Conservation (phyloP, 495 filamentous ascomycete genomes). For the Xylaria castorea region DNA sequence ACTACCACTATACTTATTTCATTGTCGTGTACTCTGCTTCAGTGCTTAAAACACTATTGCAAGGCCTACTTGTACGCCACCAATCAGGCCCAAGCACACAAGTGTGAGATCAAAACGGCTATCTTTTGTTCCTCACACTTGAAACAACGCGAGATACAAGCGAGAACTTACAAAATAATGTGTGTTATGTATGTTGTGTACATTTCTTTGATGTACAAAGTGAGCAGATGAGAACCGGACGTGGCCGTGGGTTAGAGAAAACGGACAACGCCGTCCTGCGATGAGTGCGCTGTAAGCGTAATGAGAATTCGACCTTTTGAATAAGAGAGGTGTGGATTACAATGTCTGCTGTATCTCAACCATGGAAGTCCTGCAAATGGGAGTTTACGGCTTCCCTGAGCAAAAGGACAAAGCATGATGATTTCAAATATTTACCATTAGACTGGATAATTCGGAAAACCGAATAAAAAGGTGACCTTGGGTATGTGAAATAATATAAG, state of each 20-base stretch:
- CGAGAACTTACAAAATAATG: not conserved
- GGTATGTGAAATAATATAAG: not conserved
- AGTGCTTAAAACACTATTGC: too few species aligned
- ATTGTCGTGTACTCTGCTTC: not conserved
- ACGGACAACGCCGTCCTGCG: slow-evolving; percentile 15
- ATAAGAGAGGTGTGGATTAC: not conserved
- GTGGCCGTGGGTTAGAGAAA: not conserved
- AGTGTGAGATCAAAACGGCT: not conserved
- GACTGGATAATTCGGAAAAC: not conserved
- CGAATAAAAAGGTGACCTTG: not conserved
- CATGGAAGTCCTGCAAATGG: not conserved
- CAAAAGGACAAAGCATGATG: not conserved
- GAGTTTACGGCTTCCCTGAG: not conserved
- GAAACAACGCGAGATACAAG: slow-evolving; percentile 4
- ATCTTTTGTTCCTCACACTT: not conserved
- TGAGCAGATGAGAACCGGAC: not conserved
- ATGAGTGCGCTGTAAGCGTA: slow-evolving; percentile 4
- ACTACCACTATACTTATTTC: not conserved
- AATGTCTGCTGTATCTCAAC: not conserved
- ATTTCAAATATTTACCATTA: not conserved
- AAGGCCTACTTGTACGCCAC: not conserved
- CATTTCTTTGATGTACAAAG: not conserved
- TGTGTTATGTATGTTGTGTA: slow-evolving; percentile 6
- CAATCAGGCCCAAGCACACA: not conserved
- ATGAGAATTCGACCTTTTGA: slow-evolving; percentile 5